phyloP scores from a whole-genome alignment of 345 rosid genomes.

The Gynandropsis gynandra region DNA sequence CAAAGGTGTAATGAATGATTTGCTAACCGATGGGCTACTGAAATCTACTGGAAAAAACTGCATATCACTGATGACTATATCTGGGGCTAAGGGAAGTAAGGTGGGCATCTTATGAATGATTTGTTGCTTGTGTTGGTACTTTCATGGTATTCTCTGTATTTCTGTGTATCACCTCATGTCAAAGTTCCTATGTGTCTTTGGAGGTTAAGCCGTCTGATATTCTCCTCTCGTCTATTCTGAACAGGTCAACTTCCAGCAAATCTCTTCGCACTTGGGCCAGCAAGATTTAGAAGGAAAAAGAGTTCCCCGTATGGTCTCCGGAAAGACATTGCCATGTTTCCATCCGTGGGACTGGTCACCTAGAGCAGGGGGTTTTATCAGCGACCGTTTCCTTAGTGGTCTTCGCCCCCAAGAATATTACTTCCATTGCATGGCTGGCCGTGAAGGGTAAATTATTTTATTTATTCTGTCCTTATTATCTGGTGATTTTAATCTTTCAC shows the following conservation, averaged over 20 bases:
- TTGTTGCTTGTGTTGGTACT: neutral
- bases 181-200: neutral
- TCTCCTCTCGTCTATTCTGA: constrained; percentile 19
- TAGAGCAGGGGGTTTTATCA: constrained; percentile 93
- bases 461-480: neutral
- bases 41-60: constrained; percentile 83
- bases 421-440: constrained; percentile 99
- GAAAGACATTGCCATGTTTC: constrained; percentile 95
- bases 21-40: constrained; percentile 74
- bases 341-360: constrained; percentile 98
- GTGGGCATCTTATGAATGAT: constrained; percentile 29
- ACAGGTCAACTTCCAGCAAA: constrained; percentile 98
- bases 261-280: constrained; percentile 92
- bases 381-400: constrained; percentile 92
- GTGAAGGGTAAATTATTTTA: constrained; percentile 69
- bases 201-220: constrained; percentile 6
- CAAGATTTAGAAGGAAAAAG: constrained; percentile 98
- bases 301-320: constrained; percentile 98
- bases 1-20: constrained; percentile 54
- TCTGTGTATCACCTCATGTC: neutral
- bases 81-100: constrained; percentile 99
- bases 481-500: constrained; percentile 1
- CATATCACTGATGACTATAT: constrained; percentile 91
- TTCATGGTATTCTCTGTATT: neutral
- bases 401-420: constrained; percentile 99